Conservation (phyloP, 768 basidiomycete genomes). For the Termitomyces titanicus region DNA sequence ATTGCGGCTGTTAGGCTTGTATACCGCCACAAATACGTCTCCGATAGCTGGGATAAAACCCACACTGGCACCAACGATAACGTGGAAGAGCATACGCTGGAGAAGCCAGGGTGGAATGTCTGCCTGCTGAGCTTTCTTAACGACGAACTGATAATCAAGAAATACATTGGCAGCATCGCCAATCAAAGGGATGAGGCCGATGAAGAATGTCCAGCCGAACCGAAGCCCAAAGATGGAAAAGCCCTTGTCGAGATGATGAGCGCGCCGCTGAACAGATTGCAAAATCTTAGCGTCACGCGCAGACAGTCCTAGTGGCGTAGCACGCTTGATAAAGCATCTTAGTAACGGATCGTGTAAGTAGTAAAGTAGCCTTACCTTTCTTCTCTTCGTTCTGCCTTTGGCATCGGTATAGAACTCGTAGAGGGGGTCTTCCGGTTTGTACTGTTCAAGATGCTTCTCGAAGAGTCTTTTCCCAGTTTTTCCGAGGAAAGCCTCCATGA, state of each 20-base stretch:
- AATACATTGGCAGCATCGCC: constrained; percentile 62
- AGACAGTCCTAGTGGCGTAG: constrained; percentile 72
- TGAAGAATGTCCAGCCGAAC: constrained; percentile 86
- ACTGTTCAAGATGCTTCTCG: constrained; percentile 58
- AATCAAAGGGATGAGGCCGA: constrained; percentile 67
- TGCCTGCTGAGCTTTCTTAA: constrained; percentile 71
- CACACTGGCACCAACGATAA: constrained; percentile 59
- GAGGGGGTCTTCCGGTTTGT: constrained; percentile 69
- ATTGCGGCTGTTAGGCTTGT: constrained; percentile 88
- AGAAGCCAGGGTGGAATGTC: constrained; percentile 68
- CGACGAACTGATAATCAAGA: constrained; percentile 74
- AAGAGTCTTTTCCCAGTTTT: constrained; percentile 61
- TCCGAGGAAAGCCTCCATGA: constrained; percentile 15
- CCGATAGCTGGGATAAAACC: constrained; percentile 72
- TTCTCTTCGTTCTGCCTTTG: constrained; percentile 50
- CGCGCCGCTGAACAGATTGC: constrained; percentile 68
- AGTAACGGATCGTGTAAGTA: background rate
- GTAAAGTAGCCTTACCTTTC: constrained; percentile 43
- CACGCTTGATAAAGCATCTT: constrained; percentile 41
- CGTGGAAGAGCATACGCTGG: constrained; percentile 73
- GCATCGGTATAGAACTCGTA: constrained; percentile 63
- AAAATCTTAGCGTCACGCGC: constrained; percentile 72
- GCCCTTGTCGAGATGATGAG: constrained; percentile 85
- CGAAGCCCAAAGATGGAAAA: constrained; percentile 76
- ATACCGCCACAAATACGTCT: constrained; percentile 71